Evolutionary conservation across 78 protist genomes (phyloP).

Genomic region (Chrysochromulina tobinii): DNA sequence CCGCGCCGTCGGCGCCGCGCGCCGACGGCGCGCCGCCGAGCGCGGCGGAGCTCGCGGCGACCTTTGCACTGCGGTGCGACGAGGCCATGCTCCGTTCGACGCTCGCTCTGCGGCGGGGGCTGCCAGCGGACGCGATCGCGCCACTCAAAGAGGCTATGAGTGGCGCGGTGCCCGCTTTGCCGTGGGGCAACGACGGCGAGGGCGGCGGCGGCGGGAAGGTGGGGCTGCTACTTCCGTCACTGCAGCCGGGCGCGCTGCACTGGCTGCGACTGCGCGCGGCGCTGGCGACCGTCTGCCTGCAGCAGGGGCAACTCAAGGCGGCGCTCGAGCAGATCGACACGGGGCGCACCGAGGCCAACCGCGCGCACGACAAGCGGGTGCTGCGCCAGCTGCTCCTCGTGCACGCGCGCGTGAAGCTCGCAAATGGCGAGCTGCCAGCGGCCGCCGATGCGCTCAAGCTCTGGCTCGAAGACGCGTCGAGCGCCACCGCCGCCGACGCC

Average conservation of each 20-base stretch:
- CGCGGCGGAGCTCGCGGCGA: not conserved
- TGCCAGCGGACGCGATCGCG: no score
- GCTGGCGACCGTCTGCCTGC: not conserved
- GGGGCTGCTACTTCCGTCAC: not conserved
- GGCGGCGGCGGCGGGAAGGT: no score
- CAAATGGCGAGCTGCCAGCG: not conserved
- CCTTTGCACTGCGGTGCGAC: no score
- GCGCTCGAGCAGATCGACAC: not conserved
- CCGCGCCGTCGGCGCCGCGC: no score
- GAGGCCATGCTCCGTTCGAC: no score
- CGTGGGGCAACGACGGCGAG: no score
- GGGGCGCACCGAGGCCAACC: not conserved
- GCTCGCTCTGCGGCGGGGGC: no score
- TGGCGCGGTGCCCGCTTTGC: no score
- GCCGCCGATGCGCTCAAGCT: not conserved
- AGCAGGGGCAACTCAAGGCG: not conserved
- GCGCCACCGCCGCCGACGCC: not conserved
- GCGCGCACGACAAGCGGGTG: not conserved
- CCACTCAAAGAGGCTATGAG: no score
- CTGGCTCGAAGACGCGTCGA: not conserved
- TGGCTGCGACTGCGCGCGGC: not conserved
- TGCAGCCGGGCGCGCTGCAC: not conserved
- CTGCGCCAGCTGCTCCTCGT: not conserved
- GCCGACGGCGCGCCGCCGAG: not conserved
- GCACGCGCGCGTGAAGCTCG: not conserved